Evolutionary conservation across 2,329 filamentous ascomycete genomes (phyloP).

Genomic region (Fusarium oligoseptatum): DNA sequence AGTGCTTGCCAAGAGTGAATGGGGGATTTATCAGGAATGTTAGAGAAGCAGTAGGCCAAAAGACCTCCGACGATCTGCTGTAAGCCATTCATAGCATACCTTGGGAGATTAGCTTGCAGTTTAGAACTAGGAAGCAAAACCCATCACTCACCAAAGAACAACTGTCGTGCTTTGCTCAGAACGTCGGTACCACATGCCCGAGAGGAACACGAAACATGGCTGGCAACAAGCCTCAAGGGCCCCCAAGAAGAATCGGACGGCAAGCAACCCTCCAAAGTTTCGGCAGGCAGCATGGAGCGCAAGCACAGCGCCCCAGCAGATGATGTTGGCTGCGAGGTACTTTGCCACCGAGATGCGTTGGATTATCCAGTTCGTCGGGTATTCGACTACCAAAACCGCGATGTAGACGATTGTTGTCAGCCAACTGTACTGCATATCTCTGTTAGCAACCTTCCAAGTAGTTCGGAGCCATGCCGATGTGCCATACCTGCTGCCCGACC

Average conservation of each 20-base stretch:
- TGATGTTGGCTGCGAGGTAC: neutral
- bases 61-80: neutral
- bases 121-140: fast-evolving
- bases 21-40: neutral
- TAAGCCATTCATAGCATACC: neutral
- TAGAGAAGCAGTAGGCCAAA: neutral
- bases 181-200: neutral
- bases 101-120: neutral
- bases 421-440: neutral
- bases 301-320: neutral
- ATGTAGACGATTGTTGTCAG: neutral
- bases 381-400: neutral
- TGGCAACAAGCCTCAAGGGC: neutral
- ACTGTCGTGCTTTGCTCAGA: neutral
- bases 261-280: neutral
- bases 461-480: neutral
- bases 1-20: neutral
- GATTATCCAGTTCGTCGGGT: neutral
- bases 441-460: neutral
- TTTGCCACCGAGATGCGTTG: neutral
- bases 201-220: neutral
- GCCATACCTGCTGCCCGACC: neutral
- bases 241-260: neutral
- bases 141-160: neutral
- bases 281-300: neutral